These are phyloP conservation scores for Cladosporium cucumerinum DNA, from an alignment of 2,329 filamentous ascomycete genomes.

Conservation along the genomic window DNA sequence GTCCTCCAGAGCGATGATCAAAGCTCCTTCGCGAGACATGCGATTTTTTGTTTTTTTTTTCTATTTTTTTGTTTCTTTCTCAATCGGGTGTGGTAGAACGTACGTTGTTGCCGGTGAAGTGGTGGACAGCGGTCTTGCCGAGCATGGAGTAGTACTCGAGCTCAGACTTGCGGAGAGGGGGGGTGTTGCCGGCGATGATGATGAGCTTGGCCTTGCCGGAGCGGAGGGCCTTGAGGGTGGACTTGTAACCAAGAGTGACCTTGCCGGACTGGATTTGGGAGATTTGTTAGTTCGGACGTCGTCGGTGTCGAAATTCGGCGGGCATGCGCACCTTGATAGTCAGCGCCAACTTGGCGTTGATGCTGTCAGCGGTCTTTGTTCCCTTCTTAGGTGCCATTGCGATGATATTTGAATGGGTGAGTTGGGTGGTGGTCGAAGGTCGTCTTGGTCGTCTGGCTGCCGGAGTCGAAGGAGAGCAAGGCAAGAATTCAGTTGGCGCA, in stretches of 20 bases:
- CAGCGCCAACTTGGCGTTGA: constrained; percentile 64
- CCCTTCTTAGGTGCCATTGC: constrained; percentile 72
- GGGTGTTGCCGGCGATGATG: constrained; percentile 92
- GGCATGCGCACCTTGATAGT: constrained; percentile 33
- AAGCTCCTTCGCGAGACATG: constrained; percentile 37
- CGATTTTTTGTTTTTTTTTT: constrained; percentile 4
- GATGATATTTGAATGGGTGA: constrained; percentile 29
- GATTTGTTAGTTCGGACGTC: constrained; percentile 20
- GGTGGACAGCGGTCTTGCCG: constrained; percentile 91
- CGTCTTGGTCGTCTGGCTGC: constrained; percentile 17
- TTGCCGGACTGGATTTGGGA: constrained; percentile 40
- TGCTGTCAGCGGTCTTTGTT: constrained; percentile 83
- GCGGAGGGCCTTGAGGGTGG: constrained; percentile 83
- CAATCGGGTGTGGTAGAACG: constrained; percentile 47
- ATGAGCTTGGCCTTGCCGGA: constrained; percentile 98
- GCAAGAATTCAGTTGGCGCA: not conserved
- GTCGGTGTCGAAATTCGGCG: constrained; percentile 1
- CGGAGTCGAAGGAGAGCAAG: constrained; percentile 2
- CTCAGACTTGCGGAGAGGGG: constrained; percentile 96
- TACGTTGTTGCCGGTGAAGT: constrained; percentile 99
- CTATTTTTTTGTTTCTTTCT: not conserved
- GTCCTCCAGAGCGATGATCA: constrained; percentile 35
- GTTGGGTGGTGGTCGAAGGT: constrained; percentile 16
- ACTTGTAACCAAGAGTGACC: constrained; percentile 90
- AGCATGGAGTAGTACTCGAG: constrained; percentile 88